Evolutionary conservation across 2,329 filamentous ascomycete genomes (phyloP), one percentile per base, ranked within the genome.

Genomic region (Canariomyces notabilis): DNA sequence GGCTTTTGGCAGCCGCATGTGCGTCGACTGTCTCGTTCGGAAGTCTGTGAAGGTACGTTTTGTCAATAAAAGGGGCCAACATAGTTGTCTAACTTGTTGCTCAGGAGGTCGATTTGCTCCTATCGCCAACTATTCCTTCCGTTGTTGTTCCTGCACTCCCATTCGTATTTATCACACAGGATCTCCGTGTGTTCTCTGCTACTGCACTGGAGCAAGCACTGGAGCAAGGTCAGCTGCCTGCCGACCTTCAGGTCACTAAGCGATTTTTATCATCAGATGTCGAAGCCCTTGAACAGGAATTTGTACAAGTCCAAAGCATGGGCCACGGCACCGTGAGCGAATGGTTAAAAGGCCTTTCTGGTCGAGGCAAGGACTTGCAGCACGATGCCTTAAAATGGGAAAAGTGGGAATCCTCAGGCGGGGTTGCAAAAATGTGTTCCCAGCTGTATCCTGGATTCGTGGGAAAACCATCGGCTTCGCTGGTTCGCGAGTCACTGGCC

Each of bases 331-430:
- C 83, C 9, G 75, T 77, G 4, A 83, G 88, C 55, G 87, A 90
- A 63, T 93, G 87, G 87, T 71, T 82, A 22, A 90, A 90, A 64
- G 87, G 87, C 8, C 73, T 93, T 3, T 76, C 81, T 35, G 69
- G 68, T 21, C 74, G 79, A 48, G 84, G 85, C 8, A 78, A 77
- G 56, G 72, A 79, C 48, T 67, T 73, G 39, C 75, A 80, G 55
- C 73, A 70, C 9, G 80, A 86, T 60, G 74, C 79, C 22, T 73
- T 78, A 21, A 78, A 84, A 40, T 91, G 86, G 83, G 87, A 89
- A 61, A 83, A 81, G 57, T 91, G 85, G 80, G 80, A 83, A 52
- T 55, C 59, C 4, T 65, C 73, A 33, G 72, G 72, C 38, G 69
- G 69, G 26, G 44, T 71, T 33, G 36, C 50, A 8, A 64, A 63